Evolutionary conservation across 2,329 filamentous ascomycete species (phyloP), one percentile per base, ranked within the genome.

Genomic region (Neopestalotiopsis rosae): DNA sequence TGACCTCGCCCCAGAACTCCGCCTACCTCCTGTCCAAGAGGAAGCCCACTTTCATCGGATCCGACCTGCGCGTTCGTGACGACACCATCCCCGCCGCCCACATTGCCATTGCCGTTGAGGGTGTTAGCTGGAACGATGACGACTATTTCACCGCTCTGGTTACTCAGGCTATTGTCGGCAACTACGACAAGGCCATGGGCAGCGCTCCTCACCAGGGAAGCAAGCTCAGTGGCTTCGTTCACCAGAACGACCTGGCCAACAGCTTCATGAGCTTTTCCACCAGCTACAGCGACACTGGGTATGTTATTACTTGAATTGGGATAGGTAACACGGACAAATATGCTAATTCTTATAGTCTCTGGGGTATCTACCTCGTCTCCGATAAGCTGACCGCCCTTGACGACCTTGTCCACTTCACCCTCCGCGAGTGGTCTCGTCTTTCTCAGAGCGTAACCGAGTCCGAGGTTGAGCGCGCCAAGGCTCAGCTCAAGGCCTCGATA

Each of bases 251-350:
- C 82, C 90, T 99, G 72, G 96, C 96, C 83, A 99, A 97, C 88
- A 98, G 95, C 90, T 99, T 98, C 89, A 99, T 99, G 97, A 97
- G 94, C 87, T 99, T 99, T 87, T 98, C 95, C 74, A 99, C 96
- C 75, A 97, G 94, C 88, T 99, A 99, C 87, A 98, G 95, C 80
- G 96, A 99, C 83, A 99, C 96, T 81, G 96, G 95, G 94, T 97
- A 90, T 84, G 91, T 81, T 12, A 2, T 4, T 6, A 9, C 9
- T 34, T 24, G 28, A 14, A 14, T 77, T 79, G 74, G n/a, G n/a
- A n/a, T n/a, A n/a, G n/a, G n/a, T n/a, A n/a, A n/a, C n/a, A n/a
- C n/a, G n/a, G n/a, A n/a, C n/a, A n/a, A n/a, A n/a, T 49, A 7
- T 69, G 73, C 80, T 83, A 78, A 83, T 62, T 28, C 61, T 61